Conservation (phyloP, 257 asterid species). For the Henckelia pumila region DNA sequence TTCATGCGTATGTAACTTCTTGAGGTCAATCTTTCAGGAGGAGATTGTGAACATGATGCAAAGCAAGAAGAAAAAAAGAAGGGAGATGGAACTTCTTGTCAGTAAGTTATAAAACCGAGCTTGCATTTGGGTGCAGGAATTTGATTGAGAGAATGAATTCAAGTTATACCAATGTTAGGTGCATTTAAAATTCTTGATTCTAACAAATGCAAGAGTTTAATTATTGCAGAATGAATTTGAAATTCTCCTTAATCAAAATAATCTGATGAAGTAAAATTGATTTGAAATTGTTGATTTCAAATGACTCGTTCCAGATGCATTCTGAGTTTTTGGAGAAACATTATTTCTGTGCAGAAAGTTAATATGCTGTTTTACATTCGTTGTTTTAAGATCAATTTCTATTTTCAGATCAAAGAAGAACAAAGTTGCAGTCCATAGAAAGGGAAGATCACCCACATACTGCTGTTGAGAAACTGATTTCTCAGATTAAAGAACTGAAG, state of each 20-base stretch:
- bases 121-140: no score
- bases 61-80: conserved; percentile 46
- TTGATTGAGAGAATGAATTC: no score
- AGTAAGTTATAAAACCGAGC: conserved; percentile 49
- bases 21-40: conserved; percentile 49
- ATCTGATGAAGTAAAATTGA: no score
- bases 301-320: no score
- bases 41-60: conserved; percentile 41
- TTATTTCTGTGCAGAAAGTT: conserved; percentile 20
- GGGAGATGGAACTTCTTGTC: conserved; percentile 50
- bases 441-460: conserved; percentile 62
- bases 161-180: no score
- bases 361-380: neutral
- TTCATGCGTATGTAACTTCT: conserved; percentile 22
- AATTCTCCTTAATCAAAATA: no score
- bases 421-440: conserved; percentile 53
- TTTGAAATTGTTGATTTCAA: no score
- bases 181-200: no score
- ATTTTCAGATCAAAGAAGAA: conserved; percentile 49
- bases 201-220: no score
- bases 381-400: conserved; percentile 18
- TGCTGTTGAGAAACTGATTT: conserved; percentile 44
- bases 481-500: conserved; percentile 58
- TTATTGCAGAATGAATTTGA: no score
- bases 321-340: neutral